These are phyloP conservation scores for Citrus cavaleriei DNA, from an alignment of 345 rosid genomes.

Conservation along the genomic window DNA sequence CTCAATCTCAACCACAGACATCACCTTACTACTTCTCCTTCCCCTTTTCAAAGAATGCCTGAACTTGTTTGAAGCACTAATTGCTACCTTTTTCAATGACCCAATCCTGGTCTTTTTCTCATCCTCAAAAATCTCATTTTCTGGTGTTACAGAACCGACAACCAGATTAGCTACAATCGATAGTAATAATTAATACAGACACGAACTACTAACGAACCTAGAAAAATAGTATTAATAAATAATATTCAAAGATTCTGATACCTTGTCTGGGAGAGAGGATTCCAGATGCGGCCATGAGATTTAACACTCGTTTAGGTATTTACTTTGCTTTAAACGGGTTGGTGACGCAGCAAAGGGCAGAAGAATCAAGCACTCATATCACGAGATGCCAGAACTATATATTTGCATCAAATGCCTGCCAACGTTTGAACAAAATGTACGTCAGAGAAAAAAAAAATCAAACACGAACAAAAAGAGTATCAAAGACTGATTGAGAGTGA, in stretches of 20 bases:
- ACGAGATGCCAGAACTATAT: constrained; percentile 23
- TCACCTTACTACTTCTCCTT: constrained; percentile 75
- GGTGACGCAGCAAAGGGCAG: constrained; percentile 37
- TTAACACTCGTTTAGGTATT: constrained; percentile 18
- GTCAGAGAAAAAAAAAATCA: neutral
- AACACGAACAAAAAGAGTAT: neutral
- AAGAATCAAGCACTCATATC: constrained; percentile 30
- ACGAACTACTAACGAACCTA: neutral
- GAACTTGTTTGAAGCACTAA: constrained; percentile 70
- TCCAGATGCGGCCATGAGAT: constrained; percentile 34
- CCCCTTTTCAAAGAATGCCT: constrained; percentile 65
- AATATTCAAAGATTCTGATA: neutral
- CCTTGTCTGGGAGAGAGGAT: constrained; percentile 27
- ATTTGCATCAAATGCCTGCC: constrained; percentile 21
- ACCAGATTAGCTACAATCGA: neutral
- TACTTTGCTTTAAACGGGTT: constrained; percentile 9
- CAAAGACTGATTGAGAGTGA: neutral
- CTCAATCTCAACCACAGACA: constrained; percentile 54
- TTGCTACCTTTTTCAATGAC: constrained; percentile 63
- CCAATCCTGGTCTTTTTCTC: constrained; percentile 55
- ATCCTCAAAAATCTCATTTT: constrained; percentile 37
- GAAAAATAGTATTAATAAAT: neutral
- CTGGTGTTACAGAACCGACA: constrained; percentile 17
- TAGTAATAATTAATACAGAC: neutral
- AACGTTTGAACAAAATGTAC: neutral